Evolutionary conservation across 441 rosid species (phyloP), one percentile per base, ranked within the genome.

Genomic region (Eruca vesicaria): DNA sequence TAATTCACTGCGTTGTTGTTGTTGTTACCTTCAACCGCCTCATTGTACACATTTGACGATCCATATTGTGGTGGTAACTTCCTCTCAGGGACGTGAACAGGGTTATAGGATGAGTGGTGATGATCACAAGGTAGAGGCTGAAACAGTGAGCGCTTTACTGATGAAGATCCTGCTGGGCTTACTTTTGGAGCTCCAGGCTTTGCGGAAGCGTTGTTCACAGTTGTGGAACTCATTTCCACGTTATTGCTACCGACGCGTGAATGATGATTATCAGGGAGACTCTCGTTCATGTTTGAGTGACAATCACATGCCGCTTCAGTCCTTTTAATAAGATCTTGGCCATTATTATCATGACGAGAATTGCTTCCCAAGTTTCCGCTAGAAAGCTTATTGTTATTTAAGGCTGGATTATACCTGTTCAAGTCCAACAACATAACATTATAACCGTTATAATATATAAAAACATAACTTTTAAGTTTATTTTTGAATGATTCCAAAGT

Each of bases 181-280:
- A 63, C 74, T 73, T 78, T 78, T 45, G 76, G 76, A 48, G 83
- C 83, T 74, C 81, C 86, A 31, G 82, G 79, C 71, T 82, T 90
- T 56, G 84, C 53, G 73, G 63, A 70, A 58, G 77, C 84, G 55
- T 75, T 78, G 72, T 71, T 71, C 75, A 84, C 89, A 57, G 86
- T 82, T 29, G 90, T 75, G 35, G 90, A 83, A 52, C 77, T 86
- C 82, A 81, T 79, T 43, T 86, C 89, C 21, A 86, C 82, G 78
- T 86, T 84, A 80, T 81, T 81, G 52, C 89, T 83, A 68, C 96
- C 85, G 9, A 86, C 89, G 75, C 84, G 84, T 63, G 91, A 88
- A 67, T 75, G 89, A 76, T 75, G 92, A 80, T 79, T 66, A 29
- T 20, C 82, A 10, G 78, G 80, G 38, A 82, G 80, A 57, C 87